These are phyloP conservation scores for Phlebiopsis gigantea DNA, from an alignment of 768 basidiomycete species.

Conservation along the genomic window DNA sequence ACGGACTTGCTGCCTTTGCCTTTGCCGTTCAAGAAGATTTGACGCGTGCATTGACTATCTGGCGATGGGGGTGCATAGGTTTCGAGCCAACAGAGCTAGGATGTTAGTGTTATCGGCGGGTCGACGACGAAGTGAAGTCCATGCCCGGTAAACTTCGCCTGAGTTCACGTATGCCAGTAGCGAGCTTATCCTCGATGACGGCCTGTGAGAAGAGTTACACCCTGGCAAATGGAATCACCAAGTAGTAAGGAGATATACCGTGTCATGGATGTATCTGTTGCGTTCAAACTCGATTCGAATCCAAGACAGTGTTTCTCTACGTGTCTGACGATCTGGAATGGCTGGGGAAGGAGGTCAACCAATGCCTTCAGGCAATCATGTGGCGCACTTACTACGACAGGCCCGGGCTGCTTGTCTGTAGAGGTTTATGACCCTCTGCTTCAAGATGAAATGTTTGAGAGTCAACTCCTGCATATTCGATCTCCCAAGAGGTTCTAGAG, in stretches of 20 bases:
- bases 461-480: conserved; percentile 25
- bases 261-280: conserved; percentile 50
- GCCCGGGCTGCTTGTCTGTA: conserved; percentile 69
- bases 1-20: too few species aligned
- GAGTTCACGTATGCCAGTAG: conserved; percentile 52
- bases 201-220: conserved; percentile 30
- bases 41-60: too few species aligned
- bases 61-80: not conserved
- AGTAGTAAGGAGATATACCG: conserved; percentile 32
- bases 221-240: not conserved
- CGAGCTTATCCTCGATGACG: conserved; percentile 57
- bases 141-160: conserved; percentile 47
- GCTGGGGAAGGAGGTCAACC: conserved; percentile 31
- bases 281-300: conserved; percentile 69
- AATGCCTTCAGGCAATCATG: conserved; percentile 8
- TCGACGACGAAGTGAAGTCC: not conserved
- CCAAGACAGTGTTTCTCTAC: conserved; percentile 67
- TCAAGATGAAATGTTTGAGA: conserved; percentile 73
- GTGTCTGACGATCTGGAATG: conserved; percentile 55
- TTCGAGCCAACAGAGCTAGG: not conserved
- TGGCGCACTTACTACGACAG: conserved; percentile 45
- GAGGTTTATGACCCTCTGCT: conserved; percentile 51
- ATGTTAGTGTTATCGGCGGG: not conserved
- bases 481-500: not conserved
- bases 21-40: too few species aligned